These are phyloP conservation scores for Corylus avellana DNA, from an alignment of 306 rosid genomes.

Conservation along the genomic window DNA sequence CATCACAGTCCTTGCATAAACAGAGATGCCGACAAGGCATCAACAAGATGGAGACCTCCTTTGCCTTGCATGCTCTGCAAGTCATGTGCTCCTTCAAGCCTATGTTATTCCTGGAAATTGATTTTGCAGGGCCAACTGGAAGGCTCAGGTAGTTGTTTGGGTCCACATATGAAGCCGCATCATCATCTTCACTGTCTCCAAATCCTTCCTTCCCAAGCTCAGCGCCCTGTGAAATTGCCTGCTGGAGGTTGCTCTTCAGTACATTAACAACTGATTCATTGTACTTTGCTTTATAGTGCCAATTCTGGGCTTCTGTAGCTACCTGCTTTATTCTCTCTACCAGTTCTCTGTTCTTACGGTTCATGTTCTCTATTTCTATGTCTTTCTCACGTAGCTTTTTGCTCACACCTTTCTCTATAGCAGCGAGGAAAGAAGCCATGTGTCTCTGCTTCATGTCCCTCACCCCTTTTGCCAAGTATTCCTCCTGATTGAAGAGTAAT, in stretches of 20 bases:
- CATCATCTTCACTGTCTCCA: constrained; percentile 91
- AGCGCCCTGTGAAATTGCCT: constrained; percentile 78
- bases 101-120: constrained; percentile 36
- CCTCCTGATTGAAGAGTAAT: constrained; percentile 54
- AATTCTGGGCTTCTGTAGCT: constrained; percentile 75
- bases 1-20: constrained; percentile 87
- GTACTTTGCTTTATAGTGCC: constrained; percentile 85
- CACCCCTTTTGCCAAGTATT: constrained; percentile 74
- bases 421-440: constrained; percentile 55
- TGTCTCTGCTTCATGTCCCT: constrained; percentile 84
- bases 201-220: constrained; percentile 93
- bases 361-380: constrained; percentile 72
- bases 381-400: constrained; percentile 73
- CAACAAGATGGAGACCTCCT: constrained; percentile 78
- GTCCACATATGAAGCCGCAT: constrained; percentile 62
- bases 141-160: constrained; percentile 57
- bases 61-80: constrained; percentile 71
- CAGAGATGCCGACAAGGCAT: constrained; percentile 93
- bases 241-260: constrained; percentile 78
- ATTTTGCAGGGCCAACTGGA: constrained; percentile 34
- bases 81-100: constrained; percentile 44
- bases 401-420: constrained; percentile 69
- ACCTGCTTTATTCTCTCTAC: constrained; percentile 83
- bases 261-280: constrained; percentile 82
- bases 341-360: constrained; percentile 66